Evolutionary conservation across 306 rosid species (phyloP).

Genomic region (Casuarina cunninghamiana): DNA sequence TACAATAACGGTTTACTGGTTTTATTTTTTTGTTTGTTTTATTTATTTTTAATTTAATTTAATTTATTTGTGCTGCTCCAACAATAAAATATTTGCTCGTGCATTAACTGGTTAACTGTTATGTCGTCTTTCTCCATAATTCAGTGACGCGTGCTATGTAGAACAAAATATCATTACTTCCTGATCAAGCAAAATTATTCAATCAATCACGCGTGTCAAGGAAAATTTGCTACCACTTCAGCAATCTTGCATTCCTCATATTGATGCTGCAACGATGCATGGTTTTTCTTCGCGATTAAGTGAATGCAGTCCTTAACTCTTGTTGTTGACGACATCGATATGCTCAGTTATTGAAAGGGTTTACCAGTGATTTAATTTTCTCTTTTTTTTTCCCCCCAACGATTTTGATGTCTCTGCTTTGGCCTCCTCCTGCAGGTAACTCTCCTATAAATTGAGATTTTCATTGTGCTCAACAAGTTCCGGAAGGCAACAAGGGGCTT

Average conservation of each 20-base stretch:
- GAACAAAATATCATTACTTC: background rate
- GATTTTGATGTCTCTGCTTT: background rate
- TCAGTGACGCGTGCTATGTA: background rate
- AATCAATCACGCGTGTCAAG: background rate
- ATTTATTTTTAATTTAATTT: too few relatives aligned
- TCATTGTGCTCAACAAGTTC: constrained; percentile 20
- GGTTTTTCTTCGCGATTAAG: background rate
- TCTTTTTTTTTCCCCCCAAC: background rate
- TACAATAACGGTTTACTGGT: too few relatives aligned
- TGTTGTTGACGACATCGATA: background rate
- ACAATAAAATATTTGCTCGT: too few relatives aligned
- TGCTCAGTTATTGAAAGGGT: background rate
- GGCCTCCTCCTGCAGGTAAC: background rate
- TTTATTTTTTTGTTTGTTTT: too few relatives aligned
- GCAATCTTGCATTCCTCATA: background rate
- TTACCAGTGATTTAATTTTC: background rate
- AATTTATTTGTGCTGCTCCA: too few relatives aligned
- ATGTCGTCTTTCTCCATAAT: background rate
- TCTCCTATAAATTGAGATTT: constrained; percentile 18
- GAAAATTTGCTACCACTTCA: background rate
- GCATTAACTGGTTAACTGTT: background rate
- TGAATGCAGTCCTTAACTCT: background rate
- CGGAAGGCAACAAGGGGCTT: constrained; percentile 27
- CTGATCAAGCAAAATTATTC: background rate
- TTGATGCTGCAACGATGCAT: background rate